These are phyloP conservation scores for Achaetomiella virescens DNA, from an alignment of 495 filamentous ascomycete genomes.

Conservation along the genomic window DNA sequence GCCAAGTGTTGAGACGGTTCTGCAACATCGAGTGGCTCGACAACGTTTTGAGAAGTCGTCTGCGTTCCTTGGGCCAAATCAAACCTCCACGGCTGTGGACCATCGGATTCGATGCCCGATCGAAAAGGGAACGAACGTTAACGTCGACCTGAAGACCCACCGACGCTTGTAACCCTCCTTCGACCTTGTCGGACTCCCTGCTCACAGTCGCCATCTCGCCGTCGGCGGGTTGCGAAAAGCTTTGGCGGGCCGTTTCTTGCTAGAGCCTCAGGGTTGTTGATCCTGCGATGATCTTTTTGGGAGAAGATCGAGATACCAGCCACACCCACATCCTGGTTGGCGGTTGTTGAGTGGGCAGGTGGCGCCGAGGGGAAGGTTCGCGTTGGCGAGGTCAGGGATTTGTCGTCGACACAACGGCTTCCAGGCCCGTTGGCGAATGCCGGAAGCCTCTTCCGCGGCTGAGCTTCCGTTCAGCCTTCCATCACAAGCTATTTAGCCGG, in stretches of 20 bases:
- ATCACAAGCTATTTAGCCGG: conserved; percentile 9
- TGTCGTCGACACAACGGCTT: not conserved
- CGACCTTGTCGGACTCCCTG: not conserved
- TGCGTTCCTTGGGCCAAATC: not conserved
- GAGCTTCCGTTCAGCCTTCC: conserved; percentile 2
- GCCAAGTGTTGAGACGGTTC: too few relatives aligned
- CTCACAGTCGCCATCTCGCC: not conserved
- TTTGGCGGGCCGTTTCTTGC: not conserved
- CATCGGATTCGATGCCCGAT: not conserved
- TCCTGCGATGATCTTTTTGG: not conserved
- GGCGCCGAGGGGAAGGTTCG: not conserved
- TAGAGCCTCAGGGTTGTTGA: not conserved
- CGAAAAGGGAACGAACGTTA: not conserved
- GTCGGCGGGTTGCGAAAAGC: not conserved
- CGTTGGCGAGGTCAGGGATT: not conserved
- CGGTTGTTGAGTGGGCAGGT: not conserved
- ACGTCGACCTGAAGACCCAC: not conserved
- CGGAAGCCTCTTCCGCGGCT: not conserved
- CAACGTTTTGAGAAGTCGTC: not conserved
- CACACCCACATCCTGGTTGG: not conserved
- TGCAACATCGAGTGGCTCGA: not conserved
- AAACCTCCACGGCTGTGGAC: not conserved
- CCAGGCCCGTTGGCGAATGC: conserved; percentile 1
- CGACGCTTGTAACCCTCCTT: not conserved
- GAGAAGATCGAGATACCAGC: not conserved